Evolutionary conservation across 75 land plant genomes (phyloP), one percentile per base, ranked within the genome.

Genomic region (Selaginella tamariscina): DNA sequence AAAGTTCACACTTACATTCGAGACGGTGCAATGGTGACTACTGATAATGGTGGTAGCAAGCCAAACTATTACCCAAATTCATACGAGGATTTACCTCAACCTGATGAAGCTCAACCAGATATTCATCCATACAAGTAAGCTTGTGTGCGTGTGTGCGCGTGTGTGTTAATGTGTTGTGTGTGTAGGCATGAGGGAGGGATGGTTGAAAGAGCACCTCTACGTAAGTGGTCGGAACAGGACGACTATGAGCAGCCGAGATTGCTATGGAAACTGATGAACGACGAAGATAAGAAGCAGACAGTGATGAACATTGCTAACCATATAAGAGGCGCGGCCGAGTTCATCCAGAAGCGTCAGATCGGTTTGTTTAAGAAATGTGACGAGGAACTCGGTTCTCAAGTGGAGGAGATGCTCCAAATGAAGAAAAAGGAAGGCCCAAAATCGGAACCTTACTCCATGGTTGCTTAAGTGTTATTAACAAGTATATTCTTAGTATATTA

Each of bases 51-150:
- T 30, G 74, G 64, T 27, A 72, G 63, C n/a, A 65, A 66, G 30
- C 74, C 74, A 21, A 72, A 72, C 23, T 72, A 72, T 18, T 72
- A 72, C 55, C 74, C 74, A 13, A 72, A 72, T 24, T 72, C 74
- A 0, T 72, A 44, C n/a, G 74, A 72, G 32, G 69, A 72, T 32
- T 67, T 72, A 32, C 74, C 74, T 30, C 74, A 29, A 23, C 68
- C 68, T 15, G 74, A 72, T 30, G 57, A 68, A 31, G 27, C 56
- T 32, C 70, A 66, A 26, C 69, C 69, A 26, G 74, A 72, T 72
- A 69, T 72, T 23, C 74, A 72, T n/a, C 74, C 74, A 32, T 72
- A 72, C 74, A 66, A 72, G 74, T 72, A 72, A 65, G 31, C 27
- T 20, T n/a, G n/a, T n/a, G n/a, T n/a, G n/a, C n/a, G n/a, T n/a